Evolutionary conservation across 371 early-diverging fungal species (phyloP).

Genomic region (Apophysomyces variabilis): DNA sequence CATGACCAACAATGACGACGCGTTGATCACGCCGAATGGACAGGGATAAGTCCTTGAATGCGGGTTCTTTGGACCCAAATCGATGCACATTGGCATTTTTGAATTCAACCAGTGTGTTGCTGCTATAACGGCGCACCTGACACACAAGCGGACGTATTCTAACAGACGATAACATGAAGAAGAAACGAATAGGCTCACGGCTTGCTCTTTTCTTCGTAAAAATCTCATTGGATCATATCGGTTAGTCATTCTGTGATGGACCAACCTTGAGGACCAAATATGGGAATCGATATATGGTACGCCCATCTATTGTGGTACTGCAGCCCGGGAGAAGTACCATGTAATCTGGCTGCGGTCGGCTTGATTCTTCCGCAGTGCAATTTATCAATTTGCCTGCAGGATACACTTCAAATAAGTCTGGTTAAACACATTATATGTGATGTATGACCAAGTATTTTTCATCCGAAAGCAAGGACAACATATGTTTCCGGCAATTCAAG

Average conservation of each 20-base stretch:
- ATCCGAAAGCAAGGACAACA: too few relatives aligned
- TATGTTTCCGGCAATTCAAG: too few relatives aligned
- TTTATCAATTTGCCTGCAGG: too few relatives aligned
- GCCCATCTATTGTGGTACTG: too few relatives aligned
- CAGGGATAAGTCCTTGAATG: conserved; percentile 42
- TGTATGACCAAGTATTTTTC: too few relatives aligned
- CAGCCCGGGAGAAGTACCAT: too few relatives aligned
- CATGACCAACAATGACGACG: conserved; percentile 50
- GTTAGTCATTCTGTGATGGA: background rate
- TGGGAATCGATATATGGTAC: too few relatives aligned
- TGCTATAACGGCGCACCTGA: conserved; percentile 19
- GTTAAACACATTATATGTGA: too few relatives aligned
- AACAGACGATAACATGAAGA: background rate
- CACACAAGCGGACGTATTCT: background rate
- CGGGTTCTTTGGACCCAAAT: conserved; percentile 41
- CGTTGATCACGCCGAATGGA: conserved; percentile 34
- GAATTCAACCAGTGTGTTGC: conserved; percentile 32
- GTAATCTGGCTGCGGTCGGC: too few relatives aligned
- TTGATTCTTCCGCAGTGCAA: too few relatives aligned
- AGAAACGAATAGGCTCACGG: background rate
- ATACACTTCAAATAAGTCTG: too few relatives aligned
- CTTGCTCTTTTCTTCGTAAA: background rate
- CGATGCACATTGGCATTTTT: conserved; percentile 45
- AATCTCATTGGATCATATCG: background rate
- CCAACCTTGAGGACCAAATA: too few relatives aligned